Evolutionary conservation across 805 yeast genomes (phyloP), one percentile per base, ranked within the genome.

Genomic region (Kluyveromyces siamensis): DNA sequence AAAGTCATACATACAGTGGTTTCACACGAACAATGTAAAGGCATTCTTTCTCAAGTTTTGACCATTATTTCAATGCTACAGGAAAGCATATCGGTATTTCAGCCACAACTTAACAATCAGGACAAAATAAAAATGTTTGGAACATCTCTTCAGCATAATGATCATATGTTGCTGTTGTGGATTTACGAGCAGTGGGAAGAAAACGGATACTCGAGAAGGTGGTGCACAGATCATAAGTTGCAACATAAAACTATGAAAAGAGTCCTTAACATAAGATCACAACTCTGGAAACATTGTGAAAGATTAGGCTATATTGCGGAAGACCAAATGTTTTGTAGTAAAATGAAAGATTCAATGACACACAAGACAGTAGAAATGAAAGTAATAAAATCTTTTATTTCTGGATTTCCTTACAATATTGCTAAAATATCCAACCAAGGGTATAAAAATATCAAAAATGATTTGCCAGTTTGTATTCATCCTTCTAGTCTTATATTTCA

Each of bases 171-270:
- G 1, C 69, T 87, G 38, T 65, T 90, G 44, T 83, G 85, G 51
- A 75, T 89, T 0, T 91, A 82, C 75, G 72, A 78, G n/a, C 81
- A 81, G 53, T 91, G 96, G 95, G 73, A 61, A 6, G 80, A 78
- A 6, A 75, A 75, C 36, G 86, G 84, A 1, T 81, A 70, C 60
- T 82, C 95, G 0, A 70, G 71, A 21, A 76, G 78, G 44, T 91
- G 97, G 97, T 90, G 97, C 58, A 76, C 73, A 51, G 96, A 89
- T 56, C 83, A 87, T 58, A 87, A 79, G 59, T 60, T 91, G 2
- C 96, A 90, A 58, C 83, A 80, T 63, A 77, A 85, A 55, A 77
- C 93, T 0, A 66, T 91, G 64, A 71, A 69, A 42, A 68, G 95
- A 46, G 89, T 82, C 0, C 69, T 77, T 48, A 87, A 84, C 45